Base-by-base conservation (phyloP, 1,284 basidiomycete genomes). In the Ceratobasidium sp. region DNA sequence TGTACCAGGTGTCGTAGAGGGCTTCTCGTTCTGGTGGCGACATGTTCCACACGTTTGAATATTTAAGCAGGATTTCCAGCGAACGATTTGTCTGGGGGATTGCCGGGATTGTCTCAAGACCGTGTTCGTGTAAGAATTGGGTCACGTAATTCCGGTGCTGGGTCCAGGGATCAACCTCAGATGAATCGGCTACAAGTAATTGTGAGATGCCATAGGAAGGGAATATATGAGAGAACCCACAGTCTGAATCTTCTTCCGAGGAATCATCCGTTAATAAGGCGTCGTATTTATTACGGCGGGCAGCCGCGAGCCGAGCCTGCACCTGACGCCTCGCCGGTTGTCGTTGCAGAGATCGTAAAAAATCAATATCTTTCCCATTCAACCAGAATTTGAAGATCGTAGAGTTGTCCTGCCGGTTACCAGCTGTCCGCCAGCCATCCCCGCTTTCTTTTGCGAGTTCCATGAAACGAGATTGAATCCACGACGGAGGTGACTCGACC, bases 401-500 rank as follows among this genome's bases (percentile, higher is more conserved):
- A 41, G 27, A 19, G 56, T 64, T 44, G 24, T 48, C 14, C 5
- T 27, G 53, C 2, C 5, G 8, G 14, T 69, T 56, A 24, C 41
- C 50, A 57, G 45, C 59, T 6, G 62, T 75, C 51, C 64, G n/a
- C 76, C 76, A 76, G 8, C 53, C 73, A 14, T 57, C 67, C 5
- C 57, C 31, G 27, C 62, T 50, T 17, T 54, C 33, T 15, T 27
- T 54, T 41, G 73, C 22, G n/a, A n/a, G n/a, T n/a, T n/a, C 41
- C 59, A 17, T 54, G 8, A 6, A 24, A 54, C 54, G 19, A 73
- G 78, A 51, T 51, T 67, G 19, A 45, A 89, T 82, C 87, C 87
- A 89, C 7, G 22, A 31, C 0, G 87, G 86, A 0, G 86, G 85
- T 7, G 78, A 59, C 0, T 73, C 17, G 31, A 73, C 62, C 4